Percentiles rank a stretch among this genome's conserved stretches.
These are phyloP conservation scores for Microsporum audouinii DNA, from an alignment of 2,329 filamentous ascomycete genomes.

Conservation along the genomic window DNA sequence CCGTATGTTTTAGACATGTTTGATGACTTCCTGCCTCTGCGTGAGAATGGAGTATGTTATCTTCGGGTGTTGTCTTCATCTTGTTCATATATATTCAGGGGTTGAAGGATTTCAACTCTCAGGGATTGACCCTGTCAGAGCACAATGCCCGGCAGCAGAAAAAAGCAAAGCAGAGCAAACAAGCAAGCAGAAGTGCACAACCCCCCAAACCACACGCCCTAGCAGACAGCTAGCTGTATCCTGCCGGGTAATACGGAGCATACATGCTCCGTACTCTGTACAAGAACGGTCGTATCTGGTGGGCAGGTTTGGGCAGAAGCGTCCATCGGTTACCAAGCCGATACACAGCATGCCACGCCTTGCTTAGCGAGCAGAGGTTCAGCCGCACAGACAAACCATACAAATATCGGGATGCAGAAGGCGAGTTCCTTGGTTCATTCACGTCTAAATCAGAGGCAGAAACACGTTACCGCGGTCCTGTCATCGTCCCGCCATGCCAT, in stretches of 20 bases:
- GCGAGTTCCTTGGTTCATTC: neutral
- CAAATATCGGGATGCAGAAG: neutral
- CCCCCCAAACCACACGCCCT: neutral
- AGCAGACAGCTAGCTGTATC: neutral
- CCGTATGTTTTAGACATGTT: neutral
- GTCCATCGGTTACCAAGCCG: neutral
- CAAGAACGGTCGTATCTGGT: neutral
- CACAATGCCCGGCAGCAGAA: neutral
- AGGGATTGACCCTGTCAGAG: neutral
- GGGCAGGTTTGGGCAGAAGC: neutral
- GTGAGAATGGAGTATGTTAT: neutral
- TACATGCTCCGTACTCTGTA: no score
- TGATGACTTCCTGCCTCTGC: neutral
- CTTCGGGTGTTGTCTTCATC: neutral
- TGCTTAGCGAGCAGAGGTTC: neutral
- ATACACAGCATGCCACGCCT: neutral
- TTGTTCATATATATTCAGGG: neutral
- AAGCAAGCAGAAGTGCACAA: neutral
- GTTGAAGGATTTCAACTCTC: neutral
- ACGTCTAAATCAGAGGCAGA: neutral
- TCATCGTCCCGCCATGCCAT: neutral
- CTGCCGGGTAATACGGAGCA: neutral
- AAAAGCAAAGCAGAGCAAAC: neutral
- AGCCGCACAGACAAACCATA: neutral
- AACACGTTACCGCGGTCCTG: neutral